A percentile compares a stretch with the other conserved stretches of the same genome.
Conservation (phyloP, 495 filamentous ascomycete species). For the Apodospora peruviana region DNA sequence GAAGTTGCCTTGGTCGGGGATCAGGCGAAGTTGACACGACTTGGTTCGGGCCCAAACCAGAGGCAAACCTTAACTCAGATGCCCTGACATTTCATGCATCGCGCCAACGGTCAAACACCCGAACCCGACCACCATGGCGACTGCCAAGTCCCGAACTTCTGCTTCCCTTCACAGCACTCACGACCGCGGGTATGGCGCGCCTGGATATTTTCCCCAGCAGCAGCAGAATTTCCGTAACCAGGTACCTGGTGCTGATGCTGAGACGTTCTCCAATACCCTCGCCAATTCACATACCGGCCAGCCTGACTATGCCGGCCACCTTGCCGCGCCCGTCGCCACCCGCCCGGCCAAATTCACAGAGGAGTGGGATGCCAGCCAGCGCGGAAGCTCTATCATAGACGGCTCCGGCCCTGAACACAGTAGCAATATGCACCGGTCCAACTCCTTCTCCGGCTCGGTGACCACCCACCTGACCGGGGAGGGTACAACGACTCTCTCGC, state of each 20-base stretch:
- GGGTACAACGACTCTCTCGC: constrained; percentile 44
- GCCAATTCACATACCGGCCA: constrained; percentile 33
- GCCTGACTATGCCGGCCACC: constrained; percentile 22
- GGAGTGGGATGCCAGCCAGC: constrained; percentile 65
- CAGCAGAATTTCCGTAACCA: constrained; percentile 9
- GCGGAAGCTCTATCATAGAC: constrained; percentile 57
- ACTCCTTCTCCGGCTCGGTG: constrained; percentile 41
- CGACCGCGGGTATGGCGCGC: constrained; percentile 10
- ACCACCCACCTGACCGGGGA: constrained; percentile 18
- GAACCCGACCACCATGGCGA: constrained; percentile 17
- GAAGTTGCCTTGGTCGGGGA: too few species aligned
- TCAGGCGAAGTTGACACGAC: too few species aligned
- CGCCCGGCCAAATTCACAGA: constrained; percentile 55
- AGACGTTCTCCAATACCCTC: constrained; percentile 37
- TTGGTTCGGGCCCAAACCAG: not conserved
- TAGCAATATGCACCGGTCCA: constrained; percentile 42
- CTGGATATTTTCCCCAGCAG: constrained; percentile 17
- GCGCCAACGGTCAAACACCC: not conserved
- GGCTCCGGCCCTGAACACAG: constrained; percentile 22
- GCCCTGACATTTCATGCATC: constrained; percentile 6
- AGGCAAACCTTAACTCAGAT: constrained; percentile 4
- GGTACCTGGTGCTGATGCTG: constrained; percentile 23
- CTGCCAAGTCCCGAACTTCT: constrained; percentile 13
- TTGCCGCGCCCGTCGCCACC: constrained; percentile 15
- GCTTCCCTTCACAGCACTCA: constrained; percentile 11